Evolutionary conservation across 2,329 filamentous ascomycete genomes (phyloP), one percentile per base, ranked within the genome.

Genomic region (Aspergillus fumigatus): DNA sequence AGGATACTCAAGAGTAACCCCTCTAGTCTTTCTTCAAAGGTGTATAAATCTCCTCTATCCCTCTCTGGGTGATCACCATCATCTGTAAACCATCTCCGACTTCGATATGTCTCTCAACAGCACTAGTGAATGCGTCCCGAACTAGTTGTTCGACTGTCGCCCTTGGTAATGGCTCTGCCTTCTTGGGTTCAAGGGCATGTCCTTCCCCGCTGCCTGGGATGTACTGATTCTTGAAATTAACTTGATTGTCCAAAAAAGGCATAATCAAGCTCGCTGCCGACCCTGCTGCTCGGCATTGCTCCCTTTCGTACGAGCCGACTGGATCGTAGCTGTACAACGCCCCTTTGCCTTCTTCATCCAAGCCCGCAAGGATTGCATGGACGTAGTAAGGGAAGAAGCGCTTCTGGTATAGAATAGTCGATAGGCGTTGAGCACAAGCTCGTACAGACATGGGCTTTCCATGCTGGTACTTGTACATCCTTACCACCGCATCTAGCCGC

Each of bases 331-430:
- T 94, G 82, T 97, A 99, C 59, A 99, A 83, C 53, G 93, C 93
- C 57, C 94, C 95, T 75, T 87, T 89, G 66, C 94, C 94, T 61
- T 97, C 87, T 79, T 97, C 94, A 68, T 99, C 95, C 60, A 99
- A 78, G 21, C 94, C 94, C 49, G 89, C 94, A 49, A 99, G 82
- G 74, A 99, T 97, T 32, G 93, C 93, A 69, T 93, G 87, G 57
- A 95, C 90, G 77, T 99, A 99, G 84, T 96, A 99, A 23, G 94
- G 94, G 82, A 99, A 99, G 82, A 99, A 99, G 50, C 94, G 90
- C 81, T 97, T 97, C 76, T 87, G 83, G 81, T 99, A 99, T 56
- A 99, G 86, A 64, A 99, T 95, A 49, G 95, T 97, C 43, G 90
- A 93, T 59, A 99, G 83, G 55, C 93, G 87, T 79, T 97, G 93